Evolutionary conservation across 495 filamentous ascomycete genomes (phyloP).

Genomic region (Pseudevernia furfuracea): DNA sequence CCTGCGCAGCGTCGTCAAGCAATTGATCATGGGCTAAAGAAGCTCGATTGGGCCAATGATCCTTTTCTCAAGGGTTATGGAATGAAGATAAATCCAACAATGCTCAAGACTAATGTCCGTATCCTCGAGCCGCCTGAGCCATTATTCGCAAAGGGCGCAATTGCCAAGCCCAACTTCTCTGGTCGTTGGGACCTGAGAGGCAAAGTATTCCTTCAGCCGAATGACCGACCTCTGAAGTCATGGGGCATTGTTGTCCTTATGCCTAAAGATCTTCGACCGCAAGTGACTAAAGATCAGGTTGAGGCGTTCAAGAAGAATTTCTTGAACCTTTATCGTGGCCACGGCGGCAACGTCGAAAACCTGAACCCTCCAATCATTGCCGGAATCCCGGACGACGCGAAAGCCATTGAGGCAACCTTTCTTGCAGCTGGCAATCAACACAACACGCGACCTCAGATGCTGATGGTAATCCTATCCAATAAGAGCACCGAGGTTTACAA

Average conservation of each 20-base stretch:
- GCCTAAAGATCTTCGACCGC: constrained; percentile 25
- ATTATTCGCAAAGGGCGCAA: constrained; percentile 46
- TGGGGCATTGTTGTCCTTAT: constrained; percentile 64
- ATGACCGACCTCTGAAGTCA: constrained; percentile 48
- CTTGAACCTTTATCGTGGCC: constrained; percentile 51
- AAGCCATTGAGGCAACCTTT: constrained; percentile 47
- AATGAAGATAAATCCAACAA: constrained; percentile 52
- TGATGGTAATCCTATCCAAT: constrained; percentile 61
- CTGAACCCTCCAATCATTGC: constrained; percentile 30
- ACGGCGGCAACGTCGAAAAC: constrained; percentile 59
- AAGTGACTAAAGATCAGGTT: constrained; percentile 37
- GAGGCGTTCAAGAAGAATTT: constrained; percentile 54
- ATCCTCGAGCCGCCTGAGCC: constrained; percentile 64
- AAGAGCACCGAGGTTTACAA: constrained; percentile 61
- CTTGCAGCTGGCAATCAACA: constrained; percentile 39
- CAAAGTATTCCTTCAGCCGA: constrained; percentile 60
- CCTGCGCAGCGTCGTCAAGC: constrained; percentile 54
- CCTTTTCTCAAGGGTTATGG: constrained; percentile 59
- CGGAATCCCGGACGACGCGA: constrained; percentile 39
- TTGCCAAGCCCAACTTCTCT: constrained; percentile 44
- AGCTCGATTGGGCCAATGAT: constrained; percentile 63
- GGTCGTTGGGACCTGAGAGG: constrained; percentile 85
- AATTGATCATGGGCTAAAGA: constrained; percentile 55
- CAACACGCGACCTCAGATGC: constrained; percentile 35
- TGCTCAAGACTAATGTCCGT: constrained; percentile 61